Percentiles rank a stretch among this genome's conserved stretches.
Evolutionary conservation across 2,329 filamentous ascomycete species (phyloP).

Genomic region (Amauroascus verrucosus): DNA sequence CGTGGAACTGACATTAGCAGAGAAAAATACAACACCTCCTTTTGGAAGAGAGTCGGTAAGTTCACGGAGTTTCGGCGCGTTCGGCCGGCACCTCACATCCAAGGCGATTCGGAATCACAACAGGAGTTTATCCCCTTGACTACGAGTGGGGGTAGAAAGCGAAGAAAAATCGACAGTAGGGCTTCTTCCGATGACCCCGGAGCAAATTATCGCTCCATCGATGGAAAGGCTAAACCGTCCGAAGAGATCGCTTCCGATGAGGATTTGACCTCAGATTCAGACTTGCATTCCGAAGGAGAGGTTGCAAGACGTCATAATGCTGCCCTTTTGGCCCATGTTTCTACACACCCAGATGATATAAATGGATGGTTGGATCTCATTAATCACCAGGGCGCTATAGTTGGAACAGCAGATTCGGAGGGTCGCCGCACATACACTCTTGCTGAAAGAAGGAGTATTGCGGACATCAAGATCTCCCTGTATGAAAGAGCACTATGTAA

Average conservation of each 20-base stretch:
- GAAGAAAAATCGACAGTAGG: constrained; percentile 28
- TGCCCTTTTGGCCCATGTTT: constrained; percentile 53
- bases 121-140: constrained; percentile 29
- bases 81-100: constrained; percentile 17
- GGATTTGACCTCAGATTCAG: constrained; percentile 43
- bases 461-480: constrained; percentile 69
- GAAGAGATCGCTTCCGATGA: constrained; percentile 39
- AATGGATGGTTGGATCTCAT: constrained; percentile 70
- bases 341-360: constrained; percentile 56
- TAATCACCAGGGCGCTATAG: constrained; percentile 60
- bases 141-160: constrained; percentile 27
- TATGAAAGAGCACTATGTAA: constrained; percentile 65
- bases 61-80: constrained; percentile 22
- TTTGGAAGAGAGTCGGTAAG: constrained; percentile 21
- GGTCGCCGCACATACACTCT: constrained; percentile 38
- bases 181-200: constrained; percentile 27
- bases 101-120: constrained; percentile 18
- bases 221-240: constrained; percentile 48
- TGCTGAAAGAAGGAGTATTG: constrained; percentile 57
- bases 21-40: constrained; percentile 37
- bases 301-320: constrained; percentile 38
- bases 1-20: constrained; percentile 36
- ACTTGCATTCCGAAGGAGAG: constrained; percentile 34
- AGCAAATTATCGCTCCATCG: constrained; percentile 55
- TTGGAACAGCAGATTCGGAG: constrained; percentile 37